A percentile compares a stretch with the other conserved stretches of the same genome.
Conservation (phyloP, 768 basidiomycete species). For the Lentinula detonsa region DNA sequence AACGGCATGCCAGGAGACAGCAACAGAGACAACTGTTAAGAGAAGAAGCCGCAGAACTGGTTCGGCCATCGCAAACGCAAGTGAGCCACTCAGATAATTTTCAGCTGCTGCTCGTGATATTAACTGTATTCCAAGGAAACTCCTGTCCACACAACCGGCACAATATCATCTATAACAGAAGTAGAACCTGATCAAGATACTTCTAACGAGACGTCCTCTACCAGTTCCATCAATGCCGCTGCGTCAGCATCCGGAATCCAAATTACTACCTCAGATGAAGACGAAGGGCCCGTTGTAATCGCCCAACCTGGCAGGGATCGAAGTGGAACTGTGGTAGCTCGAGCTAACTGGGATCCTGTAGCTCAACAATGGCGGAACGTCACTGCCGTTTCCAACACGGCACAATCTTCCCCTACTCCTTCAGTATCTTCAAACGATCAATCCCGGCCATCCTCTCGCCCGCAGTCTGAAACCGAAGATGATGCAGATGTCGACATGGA, state of each 20-base stretch:
- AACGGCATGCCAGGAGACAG: slow-evolving; percentile 55
- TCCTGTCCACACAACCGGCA: background rate
- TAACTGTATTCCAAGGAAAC: background rate
- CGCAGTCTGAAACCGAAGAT: slow-evolving; percentile 58
- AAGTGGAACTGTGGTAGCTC: slow-evolving; percentile 70
- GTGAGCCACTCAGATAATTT: slow-evolving; percentile 28
- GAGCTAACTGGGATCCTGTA: slow-evolving; percentile 27
- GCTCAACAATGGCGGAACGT: slow-evolving; percentile 2
- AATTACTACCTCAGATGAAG: slow-evolving; percentile 36
- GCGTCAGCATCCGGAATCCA: slow-evolving; percentile 14
- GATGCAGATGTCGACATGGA: slow-evolving; percentile 54
- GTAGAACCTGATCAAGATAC: background rate
- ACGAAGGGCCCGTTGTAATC: slow-evolving; percentile 36
- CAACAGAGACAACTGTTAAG: slow-evolving; percentile 45
- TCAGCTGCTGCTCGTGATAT: background rate
- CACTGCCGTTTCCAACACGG: background rate
- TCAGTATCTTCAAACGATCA: slow-evolving; percentile 6
- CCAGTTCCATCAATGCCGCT: background rate
- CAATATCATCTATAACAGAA: background rate
- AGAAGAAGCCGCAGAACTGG: slow-evolving; percentile 52
- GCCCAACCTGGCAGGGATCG: slow-evolving; percentile 56
- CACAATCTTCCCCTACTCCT: slow-evolving; percentile 7
- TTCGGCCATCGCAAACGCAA: slow-evolving; percentile 51
- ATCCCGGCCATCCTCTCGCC: slow-evolving; percentile 5
- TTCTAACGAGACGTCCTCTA: background rate